Evolutionary conservation across 2,329 filamentous ascomycete species (phyloP), one percentile per base, ranked within the genome.

Genomic region (Orbilia brochopaga): DNA sequence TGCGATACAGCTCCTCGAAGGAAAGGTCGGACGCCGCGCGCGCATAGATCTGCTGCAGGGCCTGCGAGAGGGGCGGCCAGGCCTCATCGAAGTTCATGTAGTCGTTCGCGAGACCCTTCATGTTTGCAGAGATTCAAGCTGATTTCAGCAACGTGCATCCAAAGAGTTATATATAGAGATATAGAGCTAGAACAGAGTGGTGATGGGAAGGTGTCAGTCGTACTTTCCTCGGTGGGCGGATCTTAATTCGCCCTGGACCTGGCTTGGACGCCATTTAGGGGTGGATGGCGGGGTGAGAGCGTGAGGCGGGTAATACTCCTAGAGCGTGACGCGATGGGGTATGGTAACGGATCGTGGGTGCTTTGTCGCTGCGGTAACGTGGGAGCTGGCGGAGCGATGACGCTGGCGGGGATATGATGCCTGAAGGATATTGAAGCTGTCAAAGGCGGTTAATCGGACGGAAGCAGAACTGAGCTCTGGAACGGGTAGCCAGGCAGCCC

Each of bases 1-100:
- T 90, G 66, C 94, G 89, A 81, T 99, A 99, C 0, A 99, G 85
- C 77, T 96, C 90, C 79, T 99, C 94, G 81, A 97, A 99, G 0
- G 92, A 96, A 1, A 99, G 85, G 15, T 85, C 84, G 8, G 92
- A 95, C 70, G 92, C 92, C 79, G 96, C 94, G 79, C 95, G 92
- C 66, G 87, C 90, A 81, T 97, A 92, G 56, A 99, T 97, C 78
- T 96, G 90, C 64, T 83, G 84, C 58, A 99, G 85, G 2, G 93
- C 92, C 53, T 87, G 85, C 51, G 87, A 84, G 6, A 99, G 85
- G 50, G 87, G 86, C 13, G 83, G 83, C 94, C 94, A 99, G 76
- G 88, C 90, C 1, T 85, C 83, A n/a, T 96, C 90, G 78, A 96
- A 96, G 75, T 95, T 91, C 76, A 89, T 84, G 8, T 84, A 83